Base-by-base conservation (phyloP, 202 grass and related monocot genomes). In the Schoenoplectus triqueter region DNA sequence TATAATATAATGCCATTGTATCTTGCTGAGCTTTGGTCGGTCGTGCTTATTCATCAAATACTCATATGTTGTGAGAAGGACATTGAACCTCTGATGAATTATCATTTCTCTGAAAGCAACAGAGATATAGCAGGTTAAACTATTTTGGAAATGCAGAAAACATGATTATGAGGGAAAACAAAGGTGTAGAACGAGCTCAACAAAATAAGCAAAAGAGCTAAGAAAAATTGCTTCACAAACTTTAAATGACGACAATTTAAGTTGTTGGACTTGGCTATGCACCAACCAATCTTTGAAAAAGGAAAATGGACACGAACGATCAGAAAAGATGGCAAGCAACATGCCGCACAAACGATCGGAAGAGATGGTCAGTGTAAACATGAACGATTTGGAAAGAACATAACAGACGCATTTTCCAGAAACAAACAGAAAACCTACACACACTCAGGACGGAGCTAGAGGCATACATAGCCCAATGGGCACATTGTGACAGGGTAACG, bases 31-130 rank as follows among this genome's bases (percentile, higher is more conserved):
- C 80, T 99, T 99, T 87, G 96, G 96, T 80, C 93, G 90, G 85
- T 99, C 96, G 80, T 99, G 93, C 73, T 99, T 99, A 86, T 99
- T 99, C 96, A 99, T 99, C 84, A 99, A 83, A 86, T 99, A 99
- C 55, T 99, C 96, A 15, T 99, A 99, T 78, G 96, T 99, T 64
- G 96, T 99, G 66, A 99, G 83, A 82, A 99, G 93, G 82, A 99
- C 96, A 80, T 99, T 99, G 84, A 99, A 99, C 84, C 93, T 96
- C 87, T 99, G 96, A 52, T 95, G 96, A 86, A 92, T 89, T 82
- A 99, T 99, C 96, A 96, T 90, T 82, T 99, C 96, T 84, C 96
- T 99, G 96, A 55, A 80, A 90, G 66, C 79, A 81, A 74, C 71
- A 73, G 70, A 74, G 66, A 91, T 22, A 77, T 64, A 78, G 22